These are phyloP conservation scores for Chaetomiaceae sp. DNA, from an alignment of 2,329 filamentous ascomycete species.

Conservation along the genomic window DNA sequence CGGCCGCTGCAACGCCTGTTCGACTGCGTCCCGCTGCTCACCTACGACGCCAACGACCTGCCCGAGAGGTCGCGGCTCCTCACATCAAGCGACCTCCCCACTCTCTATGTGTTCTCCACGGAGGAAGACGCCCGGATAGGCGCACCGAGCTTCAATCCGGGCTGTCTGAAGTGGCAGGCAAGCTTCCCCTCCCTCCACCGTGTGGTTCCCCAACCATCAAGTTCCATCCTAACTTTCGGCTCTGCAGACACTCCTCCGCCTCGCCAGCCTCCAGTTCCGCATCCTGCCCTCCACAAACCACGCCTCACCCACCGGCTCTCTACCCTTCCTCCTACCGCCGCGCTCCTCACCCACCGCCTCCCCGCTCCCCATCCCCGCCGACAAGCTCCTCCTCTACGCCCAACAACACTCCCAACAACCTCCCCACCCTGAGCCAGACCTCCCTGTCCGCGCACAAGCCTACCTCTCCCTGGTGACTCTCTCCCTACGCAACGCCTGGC, in stretches of 20 bases:
- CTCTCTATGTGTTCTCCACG: slow-evolving; percentile 72
- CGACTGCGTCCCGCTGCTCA: slow-evolving; percentile 71
- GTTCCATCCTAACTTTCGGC: background rate
- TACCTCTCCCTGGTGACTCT: slow-evolving; percentile 74
- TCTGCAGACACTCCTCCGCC: slow-evolving; percentile 70
- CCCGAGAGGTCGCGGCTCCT: slow-evolving; percentile 50
- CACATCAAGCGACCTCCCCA: slow-evolving; percentile 37
- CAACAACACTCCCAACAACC: slow-evolving; percentile 3
- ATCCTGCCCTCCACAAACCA: slow-evolving; percentile 78
- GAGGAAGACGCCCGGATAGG: slow-evolving; percentile 54
- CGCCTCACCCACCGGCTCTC: slow-evolving; percentile 78
- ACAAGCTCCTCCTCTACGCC: slow-evolving; percentile 23
- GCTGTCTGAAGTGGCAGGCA: slow-evolving; percentile 95
- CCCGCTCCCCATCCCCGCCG: slow-evolving; percentile 23
- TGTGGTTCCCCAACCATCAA: background rate
- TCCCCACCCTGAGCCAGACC: background rate
- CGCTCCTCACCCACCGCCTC: slow-evolving; percentile 29
- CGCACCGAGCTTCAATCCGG: slow-evolving; percentile 78
- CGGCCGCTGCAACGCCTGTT: slow-evolving; percentile 75
- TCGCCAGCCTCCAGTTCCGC: slow-evolving; percentile 62
- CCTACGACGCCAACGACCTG: slow-evolving; percentile 68
- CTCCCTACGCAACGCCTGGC: slow-evolving; percentile 78
- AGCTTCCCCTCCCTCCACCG: background rate
- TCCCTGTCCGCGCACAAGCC: slow-evolving; percentile 54
- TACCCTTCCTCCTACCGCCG: slow-evolving; percentile 72